These are phyloP conservation scores for Suillus fuscotomentosus DNA, from an alignment of 768 basidiomycete species.

Conservation along the genomic window DNA sequence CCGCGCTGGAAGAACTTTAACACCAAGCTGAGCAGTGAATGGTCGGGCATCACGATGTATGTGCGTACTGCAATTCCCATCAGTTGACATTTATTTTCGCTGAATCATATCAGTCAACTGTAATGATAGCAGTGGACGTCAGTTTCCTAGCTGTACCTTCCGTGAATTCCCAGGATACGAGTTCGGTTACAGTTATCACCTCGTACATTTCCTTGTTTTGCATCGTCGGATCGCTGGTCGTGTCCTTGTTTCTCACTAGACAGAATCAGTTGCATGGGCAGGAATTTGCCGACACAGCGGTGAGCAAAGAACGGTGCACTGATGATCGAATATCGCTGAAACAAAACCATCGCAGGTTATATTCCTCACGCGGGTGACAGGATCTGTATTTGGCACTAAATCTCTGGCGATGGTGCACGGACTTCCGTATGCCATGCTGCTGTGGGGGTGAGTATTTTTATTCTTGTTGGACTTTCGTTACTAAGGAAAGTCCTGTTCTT, in stretches of 20 bases:
- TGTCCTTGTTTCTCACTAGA: slow-evolving; percentile 34
- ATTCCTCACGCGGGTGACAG: slow-evolving; percentile 7
- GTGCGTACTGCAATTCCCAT: slow-evolving; percentile 29
- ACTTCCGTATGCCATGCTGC: slow-evolving; percentile 31
- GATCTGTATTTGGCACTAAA: slow-evolving; percentile 15
- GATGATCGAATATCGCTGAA: background rate
- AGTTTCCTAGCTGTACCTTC: slow-evolving; percentile 50
- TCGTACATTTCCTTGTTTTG: slow-evolving; percentile 36
- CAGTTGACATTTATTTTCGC: background rate
- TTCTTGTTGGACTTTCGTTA: background rate
- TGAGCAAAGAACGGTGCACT: slow-evolving; percentile 13
- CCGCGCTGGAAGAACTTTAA: slow-evolving; percentile 41
- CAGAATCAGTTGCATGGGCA: slow-evolving; percentile 32
- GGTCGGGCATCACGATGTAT: slow-evolving; percentile 47
- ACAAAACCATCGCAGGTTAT: background rate
- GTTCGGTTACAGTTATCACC: slow-evolving; percentile 12
- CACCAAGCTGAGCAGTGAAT: slow-evolving; percentile 41
- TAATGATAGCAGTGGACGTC: slow-evolving; percentile 52
- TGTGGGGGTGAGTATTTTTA: slow-evolving; percentile 19
- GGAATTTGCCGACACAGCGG: slow-evolving; percentile 25
- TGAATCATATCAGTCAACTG: slow-evolving; percentile 36
- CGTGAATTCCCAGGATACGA: slow-evolving; percentile 22
- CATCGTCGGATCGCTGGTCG: slow-evolving; percentile 33
- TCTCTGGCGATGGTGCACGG: slow-evolving; percentile 30
- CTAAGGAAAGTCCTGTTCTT: background rate